Evolutionary conservation across 371 early-diverging fungal genomes (phyloP), one percentile per base, ranked within the genome.

Genomic region (Mycotypha africana): DNA sequence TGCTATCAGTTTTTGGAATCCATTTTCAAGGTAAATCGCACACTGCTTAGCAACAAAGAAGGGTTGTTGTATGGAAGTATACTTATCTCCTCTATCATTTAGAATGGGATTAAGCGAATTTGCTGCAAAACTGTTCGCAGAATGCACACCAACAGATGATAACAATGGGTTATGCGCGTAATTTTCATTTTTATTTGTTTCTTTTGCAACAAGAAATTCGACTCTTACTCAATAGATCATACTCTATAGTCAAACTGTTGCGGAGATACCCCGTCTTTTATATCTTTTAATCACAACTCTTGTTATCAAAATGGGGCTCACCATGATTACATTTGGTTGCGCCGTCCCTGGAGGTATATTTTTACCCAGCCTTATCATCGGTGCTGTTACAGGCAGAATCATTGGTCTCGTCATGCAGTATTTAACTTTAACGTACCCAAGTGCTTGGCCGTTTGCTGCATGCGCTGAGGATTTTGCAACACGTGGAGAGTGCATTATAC

Each of bases 311-410:
- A 69, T 83, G 34, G 47, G 76, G 6, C 64, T 92, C 23, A 84
- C 86, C 4, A 65, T 80, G 14, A 38, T 90, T n/a, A 89, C 93
- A 0, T 91, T 90, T 72, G 93, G 93, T 6, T 68, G 87, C 16
- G 70, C 76, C 8, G 81, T 93, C 9, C 97, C 98, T 10, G 90
- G 90, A 17, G 97, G 98, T 26, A 84, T 92, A 2, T 95, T 97
- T 60, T 78, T 93, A 17, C 95, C 97, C 0, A 82, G 88, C 24
- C 86, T 98, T 83, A 89, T 86, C 15, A 78, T 93, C 17, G 98
- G 98, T 9, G 97, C 96, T 1, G 67, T 83, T 21, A 85, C 85
- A 51, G 98, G 98, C 3, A 78, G 98, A 16, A 78, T 91, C 57
- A 62, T 95, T n/a, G 98, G 95, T 14, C 77, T 95, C 16, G 45